Conservation (phyloP, 2,329 filamentous ascomycete genomes). For the Trichophyton equinum region DNA sequence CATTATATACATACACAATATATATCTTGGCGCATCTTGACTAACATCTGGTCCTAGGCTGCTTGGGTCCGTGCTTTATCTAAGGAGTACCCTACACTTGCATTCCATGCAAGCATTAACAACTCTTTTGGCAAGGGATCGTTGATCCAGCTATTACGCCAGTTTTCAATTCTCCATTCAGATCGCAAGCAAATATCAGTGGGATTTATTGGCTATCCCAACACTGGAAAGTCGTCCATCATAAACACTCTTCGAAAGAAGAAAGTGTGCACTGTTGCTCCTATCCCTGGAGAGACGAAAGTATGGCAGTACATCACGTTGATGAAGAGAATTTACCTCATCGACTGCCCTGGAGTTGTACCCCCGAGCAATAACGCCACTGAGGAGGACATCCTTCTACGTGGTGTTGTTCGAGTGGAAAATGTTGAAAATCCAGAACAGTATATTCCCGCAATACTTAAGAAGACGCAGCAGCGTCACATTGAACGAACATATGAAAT, state of each 20-base stretch:
- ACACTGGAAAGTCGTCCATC: constrained; percentile 90
- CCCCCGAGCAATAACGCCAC: constrained; percentile 76
- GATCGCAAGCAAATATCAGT: constrained; percentile 91
- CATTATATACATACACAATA: too few relatives aligned
- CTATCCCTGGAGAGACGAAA: constrained; percentile 93
- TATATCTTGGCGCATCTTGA: constrained; percentile 12
- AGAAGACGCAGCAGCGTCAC: constrained; percentile 70
- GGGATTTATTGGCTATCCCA: constrained; percentile 79
- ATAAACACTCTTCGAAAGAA: constrained; percentile 95
- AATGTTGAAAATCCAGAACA: constrained; percentile 95
- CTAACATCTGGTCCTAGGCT: constrained; percentile 48
- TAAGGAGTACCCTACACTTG: constrained; percentile 83
- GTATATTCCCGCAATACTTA: constrained; percentile 75
- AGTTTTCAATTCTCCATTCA: constrained; percentile 81
- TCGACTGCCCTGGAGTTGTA: constrained; percentile 93
- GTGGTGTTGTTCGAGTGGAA: constrained; percentile 86
- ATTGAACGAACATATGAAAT: constrained; percentile 89
- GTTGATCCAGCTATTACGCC: constrained; percentile 77
- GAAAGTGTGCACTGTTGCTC: constrained; percentile 84
- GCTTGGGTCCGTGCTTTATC: constrained; percentile 82
- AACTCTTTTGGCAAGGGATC: constrained; percentile 96
- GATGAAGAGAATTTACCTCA: constrained; percentile 89
- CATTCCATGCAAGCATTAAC: constrained; percentile 87
- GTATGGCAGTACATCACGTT: constrained; percentile 96
- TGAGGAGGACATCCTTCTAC: constrained; percentile 74